Conservation (phyloP, 176 grass and related monocot species). For the Eleusine coracana region DNA sequence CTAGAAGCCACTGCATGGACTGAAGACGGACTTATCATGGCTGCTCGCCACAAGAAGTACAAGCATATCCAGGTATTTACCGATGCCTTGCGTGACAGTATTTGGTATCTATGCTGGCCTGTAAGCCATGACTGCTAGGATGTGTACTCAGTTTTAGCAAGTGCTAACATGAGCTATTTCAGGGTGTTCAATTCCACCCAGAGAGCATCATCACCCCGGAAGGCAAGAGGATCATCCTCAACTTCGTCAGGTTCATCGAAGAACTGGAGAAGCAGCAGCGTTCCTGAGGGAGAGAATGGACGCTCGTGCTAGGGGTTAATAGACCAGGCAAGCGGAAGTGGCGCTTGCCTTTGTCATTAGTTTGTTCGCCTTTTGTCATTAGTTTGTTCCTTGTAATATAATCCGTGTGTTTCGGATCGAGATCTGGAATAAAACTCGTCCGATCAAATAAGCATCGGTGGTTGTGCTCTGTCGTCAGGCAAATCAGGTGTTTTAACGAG, state of each 20-base stretch:
- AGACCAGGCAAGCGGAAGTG: conserved; percentile 19
- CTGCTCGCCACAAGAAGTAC: conserved; percentile 76
- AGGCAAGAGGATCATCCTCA: conserved; percentile 78
- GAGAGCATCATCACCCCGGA: conserved; percentile 95
- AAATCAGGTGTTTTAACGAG: neutral
- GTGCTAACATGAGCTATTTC: conserved; percentile 30
- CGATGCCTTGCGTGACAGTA: neutral
- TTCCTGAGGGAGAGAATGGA: conserved; percentile 13
- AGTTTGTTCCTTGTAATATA: conserved; percentile 37
- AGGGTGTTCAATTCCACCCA: conserved; percentile 96
- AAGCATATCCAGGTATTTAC: conserved; percentile 77
- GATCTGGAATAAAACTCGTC: conserved; percentile 30
- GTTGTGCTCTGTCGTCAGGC: neutral
- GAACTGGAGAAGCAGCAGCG: conserved; percentile 55
- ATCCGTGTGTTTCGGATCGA: neutral
- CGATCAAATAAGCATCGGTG: conserved; percentile 17
- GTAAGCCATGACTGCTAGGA: neutral
- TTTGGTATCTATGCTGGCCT: neutral
- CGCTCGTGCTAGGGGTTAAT: neutral
- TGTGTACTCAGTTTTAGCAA: neutral
- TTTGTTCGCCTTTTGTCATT: conserved; percentile 21
- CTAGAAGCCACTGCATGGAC: conserved; percentile 87
- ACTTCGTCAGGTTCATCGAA: conserved; percentile 70
- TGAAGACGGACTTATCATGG: conserved; percentile 92
- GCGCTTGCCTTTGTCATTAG: neutral